Evolutionary conservation across 148 eudicot genomes (phyloP).

Genomic region (Arctostaphylos glauca): DNA sequence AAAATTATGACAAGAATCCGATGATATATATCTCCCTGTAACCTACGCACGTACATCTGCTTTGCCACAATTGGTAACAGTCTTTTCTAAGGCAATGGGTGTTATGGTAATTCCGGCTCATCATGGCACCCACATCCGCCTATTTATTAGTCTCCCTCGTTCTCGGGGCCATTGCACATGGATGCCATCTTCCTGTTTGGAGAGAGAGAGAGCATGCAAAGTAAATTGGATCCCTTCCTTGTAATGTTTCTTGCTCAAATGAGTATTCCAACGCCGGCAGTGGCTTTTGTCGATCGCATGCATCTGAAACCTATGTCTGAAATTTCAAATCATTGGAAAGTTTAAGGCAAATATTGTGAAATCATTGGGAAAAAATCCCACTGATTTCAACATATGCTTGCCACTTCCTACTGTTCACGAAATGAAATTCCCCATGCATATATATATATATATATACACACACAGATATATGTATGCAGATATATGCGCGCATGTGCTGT

Average conservation of each 20-base stretch:
- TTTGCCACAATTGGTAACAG: not conserved
- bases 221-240: slow-evolving; percentile 8
- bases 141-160: not conserved
- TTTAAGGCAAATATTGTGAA: too few species aligned
- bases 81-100: not conserved
- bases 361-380: not conserved
- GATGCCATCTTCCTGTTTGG: not conserved
- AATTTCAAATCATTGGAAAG: not conserved
- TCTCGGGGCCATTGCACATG: not conserved
- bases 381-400: not conserved
- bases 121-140: not conserved
- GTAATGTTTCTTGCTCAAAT: slow-evolving; percentile 37
- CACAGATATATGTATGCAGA: not conserved
- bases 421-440: not conserved
- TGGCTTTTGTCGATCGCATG: not conserved
- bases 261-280: slow-evolving; percentile 28
- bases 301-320: not conserved
- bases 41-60: not conserved
- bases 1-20: not conserved
- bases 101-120: not conserved
- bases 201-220: not conserved
- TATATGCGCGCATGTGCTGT: not conserved
- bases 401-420: too few species aligned
- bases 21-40: not conserved
- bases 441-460: not conserved